Conservation (phyloP, 805 yeast genomes). For the Nakazawaea wickerhamii region DNA sequence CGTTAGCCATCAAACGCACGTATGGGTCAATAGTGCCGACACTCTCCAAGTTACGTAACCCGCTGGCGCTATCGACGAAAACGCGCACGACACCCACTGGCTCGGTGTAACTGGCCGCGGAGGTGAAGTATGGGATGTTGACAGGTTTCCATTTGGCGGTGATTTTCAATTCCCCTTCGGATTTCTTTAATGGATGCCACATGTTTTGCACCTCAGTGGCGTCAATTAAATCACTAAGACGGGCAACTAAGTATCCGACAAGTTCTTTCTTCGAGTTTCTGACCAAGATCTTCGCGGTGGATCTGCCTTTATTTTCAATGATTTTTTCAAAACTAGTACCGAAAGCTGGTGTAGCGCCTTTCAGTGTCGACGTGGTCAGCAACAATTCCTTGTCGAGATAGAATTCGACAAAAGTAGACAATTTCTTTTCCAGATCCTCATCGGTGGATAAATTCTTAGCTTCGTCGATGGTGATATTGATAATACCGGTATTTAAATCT, state of each 20-base stretch:
- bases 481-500: conserved; percentile 90
- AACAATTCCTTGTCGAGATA: conserved; percentile 57
- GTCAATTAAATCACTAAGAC: conserved; percentile 62
- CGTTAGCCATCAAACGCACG: conserved; percentile 71
- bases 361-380: conserved; percentile 50
- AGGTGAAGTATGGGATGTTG: conserved; percentile 56
- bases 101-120: conserved; percentile 79
- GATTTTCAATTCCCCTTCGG: conserved; percentile 68
- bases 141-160: conserved; percentile 85
- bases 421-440: conserved; percentile 40
- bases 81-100: conserved; percentile 92
- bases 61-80: conserved; percentile 61
- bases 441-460: conserved; percentile 24
- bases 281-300: conserved; percentile 63
- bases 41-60: conserved; percentile 77
- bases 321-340: conserved; percentile 54
- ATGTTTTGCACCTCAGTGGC: conserved; percentile 71
- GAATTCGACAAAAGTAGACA: conserved; percentile 66
- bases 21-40: conserved; percentile 94
- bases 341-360: conserved; percentile 63
- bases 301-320: conserved; percentile 62
- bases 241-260: conserved; percentile 54
- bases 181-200: conserved; percentile 68
- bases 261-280: conserved; percentile 55
- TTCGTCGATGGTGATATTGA: conserved; percentile 37